These are phyloP conservation scores for Mucor sp. DNA, from an alignment of 371 early-diverging fungal species.

Conservation along the genomic window DNA sequence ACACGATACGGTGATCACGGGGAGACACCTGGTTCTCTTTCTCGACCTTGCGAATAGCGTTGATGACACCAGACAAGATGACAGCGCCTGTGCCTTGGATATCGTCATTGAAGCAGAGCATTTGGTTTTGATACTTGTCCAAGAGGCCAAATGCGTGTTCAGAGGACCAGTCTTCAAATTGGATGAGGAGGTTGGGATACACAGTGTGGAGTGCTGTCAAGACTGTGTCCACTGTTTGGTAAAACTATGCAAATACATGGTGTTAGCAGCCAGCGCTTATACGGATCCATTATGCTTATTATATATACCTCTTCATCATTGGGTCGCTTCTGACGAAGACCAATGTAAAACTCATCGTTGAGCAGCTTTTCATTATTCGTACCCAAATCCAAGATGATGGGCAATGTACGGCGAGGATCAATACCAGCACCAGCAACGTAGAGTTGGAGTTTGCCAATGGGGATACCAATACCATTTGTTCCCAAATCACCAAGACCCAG, in stretches of 20 bases:
- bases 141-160: slow-evolving; percentile 83
- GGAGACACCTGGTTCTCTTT: slow-evolving; percentile 59
- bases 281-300: neutral
- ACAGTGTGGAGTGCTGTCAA: slow-evolving; percentile 67
- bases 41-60: slow-evolving; percentile 71
- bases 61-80: slow-evolving; percentile 88
- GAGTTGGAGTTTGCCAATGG: slow-evolving; percentile 90
- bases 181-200: slow-evolving; percentile 82
- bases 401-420: slow-evolving; percentile 82
- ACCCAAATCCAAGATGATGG: slow-evolving; percentile 89
- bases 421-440: slow-evolving; percentile 93
- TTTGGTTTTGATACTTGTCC: slow-evolving; percentile 65
- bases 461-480: slow-evolving; percentile 92
- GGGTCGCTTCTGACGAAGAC: slow-evolving; percentile 61
- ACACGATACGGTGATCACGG: slow-evolving; percentile 82
- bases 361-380: slow-evolving; percentile 81
- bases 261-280: neutral
- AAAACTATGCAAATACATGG: slow-evolving; percentile 51
- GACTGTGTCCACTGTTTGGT: slow-evolving; percentile 78
- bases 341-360: slow-evolving; percentile 88
- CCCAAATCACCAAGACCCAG: slow-evolving; percentile 94
- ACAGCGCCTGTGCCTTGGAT: slow-evolving; percentile 88
- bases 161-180: slow-evolving; percentile 94
- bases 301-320: slow-evolving; percentile 40
- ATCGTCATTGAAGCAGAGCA: slow-evolving; percentile 78